A percentile compares a stretch with the other conserved stretches of the same genome.
These are phyloP conservation scores for Tilletia indica DNA, from an alignment of 1,284 basidiomycete species.

Conservation along the genomic window DNA sequence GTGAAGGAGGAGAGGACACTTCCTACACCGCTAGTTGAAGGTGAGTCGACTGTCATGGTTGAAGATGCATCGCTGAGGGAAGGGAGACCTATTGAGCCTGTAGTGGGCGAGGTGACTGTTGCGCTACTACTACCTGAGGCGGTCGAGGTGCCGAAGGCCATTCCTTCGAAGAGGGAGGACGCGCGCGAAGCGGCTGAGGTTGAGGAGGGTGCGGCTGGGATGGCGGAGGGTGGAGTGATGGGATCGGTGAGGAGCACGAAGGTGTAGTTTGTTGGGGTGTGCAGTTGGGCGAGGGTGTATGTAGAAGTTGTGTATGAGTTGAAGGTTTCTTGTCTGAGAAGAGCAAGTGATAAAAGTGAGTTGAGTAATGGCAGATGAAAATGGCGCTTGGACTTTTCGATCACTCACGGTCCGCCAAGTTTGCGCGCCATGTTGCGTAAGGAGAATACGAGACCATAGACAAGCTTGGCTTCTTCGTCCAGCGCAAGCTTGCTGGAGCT, in stretches of 20 bases:
- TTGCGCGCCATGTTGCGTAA: conserved; percentile 93
- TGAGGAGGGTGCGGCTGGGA: conserved; percentile 21
- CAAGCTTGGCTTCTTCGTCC: conserved; percentile 95
- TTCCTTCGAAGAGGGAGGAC: conserved; percentile 27
- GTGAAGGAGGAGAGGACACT: not conserved
- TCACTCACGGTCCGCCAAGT: conserved; percentile 58
- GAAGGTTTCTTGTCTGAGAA: conserved; percentile 78
- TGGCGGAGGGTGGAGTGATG: conserved; percentile 59
- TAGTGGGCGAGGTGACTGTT: not conserved
- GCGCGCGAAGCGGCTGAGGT: not conserved
- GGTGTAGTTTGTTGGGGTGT: conserved; percentile 88
- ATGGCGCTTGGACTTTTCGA: too few relatives aligned
- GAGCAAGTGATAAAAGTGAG: not conserved
- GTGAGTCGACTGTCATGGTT: not conserved
- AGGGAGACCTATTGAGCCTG: not conserved
- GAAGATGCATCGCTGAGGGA: not conserved
- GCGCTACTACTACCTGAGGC: conserved; percentile 6
- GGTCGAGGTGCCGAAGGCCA: conserved; percentile 29
- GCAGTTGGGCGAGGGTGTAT: conserved; percentile 90
- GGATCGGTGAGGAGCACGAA: conserved; percentile 92
- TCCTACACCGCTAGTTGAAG: conserved; percentile 1
- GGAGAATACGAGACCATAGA: conserved; percentile 91
- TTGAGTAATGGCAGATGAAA: too few relatives aligned
- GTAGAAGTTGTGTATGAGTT: conserved; percentile 83
- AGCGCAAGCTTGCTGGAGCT: conserved; percentile 63